Percentiles rank a stretch among this genome's conserved stretches.
phyloP scores from a whole-genome alignment of 257 asterid species.

The Petunia axillaris region DNA sequence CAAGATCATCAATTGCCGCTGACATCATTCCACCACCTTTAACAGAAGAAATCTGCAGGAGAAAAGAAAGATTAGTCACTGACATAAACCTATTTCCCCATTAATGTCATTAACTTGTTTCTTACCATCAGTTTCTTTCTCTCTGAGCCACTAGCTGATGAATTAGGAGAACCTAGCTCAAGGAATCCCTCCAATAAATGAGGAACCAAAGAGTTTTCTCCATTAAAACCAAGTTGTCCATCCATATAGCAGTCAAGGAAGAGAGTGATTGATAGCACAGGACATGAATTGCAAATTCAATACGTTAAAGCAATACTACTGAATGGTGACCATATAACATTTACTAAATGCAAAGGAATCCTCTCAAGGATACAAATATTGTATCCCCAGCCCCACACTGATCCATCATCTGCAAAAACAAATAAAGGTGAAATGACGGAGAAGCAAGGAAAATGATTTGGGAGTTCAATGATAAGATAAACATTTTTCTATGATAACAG shows the following conservation, averaged over 20 bases:
- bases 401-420: constrained; percentile 84
- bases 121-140: constrained; percentile 62
- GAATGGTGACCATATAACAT: background rate
- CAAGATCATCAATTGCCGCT: constrained; percentile 72
- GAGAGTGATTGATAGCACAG: background rate
- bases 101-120: constrained; percentile 5
- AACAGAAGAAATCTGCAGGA: constrained; percentile 65
- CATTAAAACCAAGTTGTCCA: constrained; percentile 78
- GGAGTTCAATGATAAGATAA: background rate
- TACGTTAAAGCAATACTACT: background rate
- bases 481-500: background rate
- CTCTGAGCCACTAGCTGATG: constrained; percentile 40
- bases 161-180: constrained; percentile 58
- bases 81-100: constrained; percentile 7
- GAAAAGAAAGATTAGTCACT: constrained; percentile 16
- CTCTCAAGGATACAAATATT: constrained; percentile 77
- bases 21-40: constrained; percentile 98
- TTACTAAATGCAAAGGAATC: background rate
- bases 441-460: constrained; percentile 15
- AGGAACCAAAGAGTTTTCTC: constrained; percentile 64
- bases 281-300: background rate
- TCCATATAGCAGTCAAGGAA: constrained; percentile 68
- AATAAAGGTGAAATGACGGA: constrained; percentile 20
- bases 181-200: constrained; percentile 62
- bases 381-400: constrained; percentile 94